Evolutionary conservation across 2,329 filamentous ascomycete genomes (phyloP).

Genomic region (Emergomyces pasteurianus): DNA sequence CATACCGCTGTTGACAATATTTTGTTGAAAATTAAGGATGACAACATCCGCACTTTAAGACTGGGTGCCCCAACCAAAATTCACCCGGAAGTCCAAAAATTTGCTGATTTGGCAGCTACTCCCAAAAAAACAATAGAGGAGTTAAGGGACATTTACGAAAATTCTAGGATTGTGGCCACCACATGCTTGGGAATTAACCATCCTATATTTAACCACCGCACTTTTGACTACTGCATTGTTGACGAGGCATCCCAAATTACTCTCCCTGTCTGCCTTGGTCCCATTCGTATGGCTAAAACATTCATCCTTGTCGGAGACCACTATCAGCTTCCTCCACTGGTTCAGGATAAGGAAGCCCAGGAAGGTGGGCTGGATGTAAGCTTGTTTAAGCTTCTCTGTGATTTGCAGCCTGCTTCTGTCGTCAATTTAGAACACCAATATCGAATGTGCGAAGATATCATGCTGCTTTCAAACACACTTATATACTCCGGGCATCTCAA

Average conservation of each 20-base stretch:
- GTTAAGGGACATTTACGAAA: constrained; percentile 71
- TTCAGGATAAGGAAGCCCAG: constrained; percentile 80
- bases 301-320: constrained; percentile 96
- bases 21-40: constrained; percentile 73
- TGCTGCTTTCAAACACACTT: constrained; percentile 81
- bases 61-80: constrained; percentile 77
- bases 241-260: constrained; percentile 98
- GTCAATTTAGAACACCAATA: constrained; percentile 93
- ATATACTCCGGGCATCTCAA: constrained; percentile 88
- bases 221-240: constrained; percentile 96
- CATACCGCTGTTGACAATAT: constrained; percentile 99
- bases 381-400: constrained; percentile 86
- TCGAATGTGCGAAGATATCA: constrained; percentile 95
- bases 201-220: constrained; percentile 71
- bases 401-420: constrained; percentile 74
- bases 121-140: constrained; percentile 70
- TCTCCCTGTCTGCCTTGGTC: constrained; percentile 82
- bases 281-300: constrained; percentile 80
- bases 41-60: constrained; percentile 68
- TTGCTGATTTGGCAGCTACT: constrained; percentile 65
- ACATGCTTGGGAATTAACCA: constrained; percentile 91
- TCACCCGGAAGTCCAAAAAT: constrained; percentile 74
- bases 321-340: constrained; percentile 86
- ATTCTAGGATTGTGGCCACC: constrained; percentile 80
- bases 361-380: constrained; percentile 82